phyloP scores from a whole-genome alignment of 2,329 filamentous ascomycete genomes.

The Ceratocystis lukuohia region DNA sequence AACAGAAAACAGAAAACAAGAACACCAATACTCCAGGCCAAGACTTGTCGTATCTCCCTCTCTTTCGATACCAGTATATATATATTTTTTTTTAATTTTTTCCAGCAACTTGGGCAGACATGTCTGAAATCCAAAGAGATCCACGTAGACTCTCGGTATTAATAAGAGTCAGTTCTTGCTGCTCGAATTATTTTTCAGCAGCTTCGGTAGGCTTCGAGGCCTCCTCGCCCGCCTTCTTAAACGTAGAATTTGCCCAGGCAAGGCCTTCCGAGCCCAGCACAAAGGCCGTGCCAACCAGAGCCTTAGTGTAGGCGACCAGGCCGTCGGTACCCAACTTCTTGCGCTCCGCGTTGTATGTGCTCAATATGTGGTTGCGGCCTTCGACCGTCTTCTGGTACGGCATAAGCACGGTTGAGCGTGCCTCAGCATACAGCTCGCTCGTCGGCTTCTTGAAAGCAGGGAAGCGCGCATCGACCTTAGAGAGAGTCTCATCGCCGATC shows the following conservation, averaged over 20 bases:
- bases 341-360: constrained; percentile 43
- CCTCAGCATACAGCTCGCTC: constrained; percentile 51
- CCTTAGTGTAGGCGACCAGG: constrained; percentile 55
- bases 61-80: background rate
- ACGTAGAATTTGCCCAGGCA: constrained; percentile 43
- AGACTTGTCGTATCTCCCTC: background rate
- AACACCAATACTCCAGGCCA: constrained; percentile 13
- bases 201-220: background rate
- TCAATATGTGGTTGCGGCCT: constrained; percentile 47
- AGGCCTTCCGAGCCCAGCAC: constrained; percentile 54
- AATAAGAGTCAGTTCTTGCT: no score
- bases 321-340: constrained; percentile 53
- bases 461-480: constrained; percentile 54
- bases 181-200: background rate
- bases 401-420: constrained; percentile 47
- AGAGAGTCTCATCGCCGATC: constrained; percentile 58
- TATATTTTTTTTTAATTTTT: background rate
- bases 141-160: no score
- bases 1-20: constrained; percentile 14
- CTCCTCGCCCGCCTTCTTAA: constrained; percentile 51
- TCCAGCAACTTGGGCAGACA: background rate
- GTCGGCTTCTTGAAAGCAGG: constrained; percentile 65
- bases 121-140: no score
- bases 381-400: constrained; percentile 50
- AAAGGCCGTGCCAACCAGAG: constrained; percentile 52